phyloP scores from a whole-genome alignment of 768 basidiomycete species.

The Tephrocybe sp. region DNA sequence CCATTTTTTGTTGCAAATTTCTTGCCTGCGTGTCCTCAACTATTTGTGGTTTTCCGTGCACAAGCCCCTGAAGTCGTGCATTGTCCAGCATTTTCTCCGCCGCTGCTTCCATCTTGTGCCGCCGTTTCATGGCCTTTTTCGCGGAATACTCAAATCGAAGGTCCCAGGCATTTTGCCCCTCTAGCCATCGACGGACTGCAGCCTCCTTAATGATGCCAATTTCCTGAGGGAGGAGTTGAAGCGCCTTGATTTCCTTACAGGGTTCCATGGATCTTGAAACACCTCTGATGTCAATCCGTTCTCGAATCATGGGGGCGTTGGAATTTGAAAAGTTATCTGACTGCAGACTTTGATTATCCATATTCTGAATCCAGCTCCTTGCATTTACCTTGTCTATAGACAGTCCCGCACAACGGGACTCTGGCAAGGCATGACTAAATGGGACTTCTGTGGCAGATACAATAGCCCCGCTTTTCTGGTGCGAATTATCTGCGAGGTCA shows the following conservation, averaged over 20 bases:
- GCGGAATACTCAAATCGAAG: conserved; percentile 42
- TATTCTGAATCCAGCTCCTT: no score
- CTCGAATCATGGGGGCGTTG: conserved; percentile 56
- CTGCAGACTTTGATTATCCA: no score
- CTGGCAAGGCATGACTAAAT: no score
- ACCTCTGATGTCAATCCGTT: conserved; percentile 67
- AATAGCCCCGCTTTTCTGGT: conserved; percentile 26
- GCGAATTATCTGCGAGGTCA: conserved; percentile 24
- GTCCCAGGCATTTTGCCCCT: conserved; percentile 64
- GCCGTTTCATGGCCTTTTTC: conserved; percentile 38
- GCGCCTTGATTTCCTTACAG: conserved; percentile 45
- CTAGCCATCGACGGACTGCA: conserved; percentile 63
- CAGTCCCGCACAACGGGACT: no score
- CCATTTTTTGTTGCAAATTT: conserved; percentile 10
- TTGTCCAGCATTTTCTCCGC: conserved; percentile 41
- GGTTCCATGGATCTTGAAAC: conserved; percentile 63
- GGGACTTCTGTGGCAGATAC: no score
- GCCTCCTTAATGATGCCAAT: conserved; percentile 76
- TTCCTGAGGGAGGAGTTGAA: conserved; percentile 50
- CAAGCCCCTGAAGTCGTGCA: conserved; percentile 46
- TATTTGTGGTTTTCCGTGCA: conserved; percentile 17
- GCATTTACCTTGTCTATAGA: no score
- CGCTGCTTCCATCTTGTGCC: conserved; percentile 43
- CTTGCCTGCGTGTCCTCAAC: background rate
- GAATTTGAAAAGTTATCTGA: no score